phyloP scores from a whole-genome alignment of 306 rosid species.

The Glycine latifolia region DNA sequence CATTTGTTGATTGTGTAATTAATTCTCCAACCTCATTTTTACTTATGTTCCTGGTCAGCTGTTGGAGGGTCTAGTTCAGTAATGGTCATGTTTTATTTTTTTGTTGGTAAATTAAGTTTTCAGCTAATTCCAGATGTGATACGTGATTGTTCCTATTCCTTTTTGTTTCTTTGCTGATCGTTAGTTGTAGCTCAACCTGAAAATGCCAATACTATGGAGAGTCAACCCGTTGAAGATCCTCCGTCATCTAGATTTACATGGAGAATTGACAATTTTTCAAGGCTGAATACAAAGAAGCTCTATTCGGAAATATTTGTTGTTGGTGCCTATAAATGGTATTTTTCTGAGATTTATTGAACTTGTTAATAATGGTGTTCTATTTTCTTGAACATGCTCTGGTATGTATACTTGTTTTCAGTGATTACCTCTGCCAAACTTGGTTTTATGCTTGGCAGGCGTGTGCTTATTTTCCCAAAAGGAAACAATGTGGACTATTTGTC shows the following conservation, averaged over 20 bases:
- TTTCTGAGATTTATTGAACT: constrained; percentile 19
- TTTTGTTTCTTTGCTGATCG: constrained; percentile 29
- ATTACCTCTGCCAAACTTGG: constrained; percentile 11
- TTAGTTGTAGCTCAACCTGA: constrained; percentile 61
- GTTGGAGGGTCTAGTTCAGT: constrained; percentile 38
- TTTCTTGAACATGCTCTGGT: constrained; percentile 5
- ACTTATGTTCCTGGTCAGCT: constrained; percentile 10
- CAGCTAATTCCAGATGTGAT: constrained; percentile 21
- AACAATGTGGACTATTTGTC: constrained; percentile 95
- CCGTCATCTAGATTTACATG: constrained; percentile 55
- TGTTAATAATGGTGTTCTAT: neutral
- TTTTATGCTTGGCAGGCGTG: constrained; percentile 66
- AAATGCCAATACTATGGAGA: constrained; percentile 52
- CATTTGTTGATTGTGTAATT: constrained; percentile 22
- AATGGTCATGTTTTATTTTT: neutral
- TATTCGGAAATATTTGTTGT: constrained; percentile 54
- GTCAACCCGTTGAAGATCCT: constrained; percentile 54
- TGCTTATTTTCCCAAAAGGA: constrained; percentile 89
- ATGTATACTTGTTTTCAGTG: constrained; percentile 11
- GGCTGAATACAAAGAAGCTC: constrained; percentile 54
- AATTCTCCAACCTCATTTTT: neutral
- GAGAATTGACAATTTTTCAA: constrained; percentile 59
- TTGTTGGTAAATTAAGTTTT: neutral
- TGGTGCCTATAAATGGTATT: constrained; percentile 60
- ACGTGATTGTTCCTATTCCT: constrained; percentile 24